A percentile compares a stretch with the other conserved stretches of the same genome.
Evolutionary conservation across 2,329 filamentous ascomycete species (phyloP).

Genomic region (Pseudonectria buxi): DNA sequence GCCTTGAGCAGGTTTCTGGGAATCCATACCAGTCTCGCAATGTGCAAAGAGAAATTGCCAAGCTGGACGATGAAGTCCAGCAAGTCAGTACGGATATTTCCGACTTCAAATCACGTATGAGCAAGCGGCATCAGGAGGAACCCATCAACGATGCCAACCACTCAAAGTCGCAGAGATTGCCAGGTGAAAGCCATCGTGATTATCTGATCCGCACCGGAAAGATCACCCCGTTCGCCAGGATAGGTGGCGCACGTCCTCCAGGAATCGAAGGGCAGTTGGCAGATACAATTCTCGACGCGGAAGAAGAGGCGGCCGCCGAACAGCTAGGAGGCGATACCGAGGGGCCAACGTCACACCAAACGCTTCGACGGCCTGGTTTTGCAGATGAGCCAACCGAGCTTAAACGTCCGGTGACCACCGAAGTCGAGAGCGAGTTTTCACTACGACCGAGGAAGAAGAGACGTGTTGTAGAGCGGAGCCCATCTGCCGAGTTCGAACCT

Average conservation of each 20-base stretch:
- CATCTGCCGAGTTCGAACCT: conserved; percentile 42
- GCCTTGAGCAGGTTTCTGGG: conserved; percentile 35
- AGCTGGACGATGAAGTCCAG: conserved; percentile 58
- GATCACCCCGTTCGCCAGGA: conserved; percentile 88
- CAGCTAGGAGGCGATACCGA: conserved; percentile 35
- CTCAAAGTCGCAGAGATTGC: conserved; percentile 52
- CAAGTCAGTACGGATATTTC: conserved; percentile 64
- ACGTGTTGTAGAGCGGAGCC: conserved; percentile 31
- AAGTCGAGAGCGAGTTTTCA: conserved; percentile 47
- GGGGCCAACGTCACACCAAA: conserved; percentile 60
- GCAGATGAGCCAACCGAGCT: conserved; percentile 29
- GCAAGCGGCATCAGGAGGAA: conserved; percentile 58
- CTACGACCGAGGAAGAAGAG: conserved; percentile 53
- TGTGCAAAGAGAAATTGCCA: conserved; percentile 58
- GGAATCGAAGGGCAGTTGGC: conserved; percentile 64
- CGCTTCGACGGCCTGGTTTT: conserved; percentile 68
- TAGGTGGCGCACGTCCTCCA: conserved; percentile 56
- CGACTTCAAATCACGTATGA: conserved; percentile 76
- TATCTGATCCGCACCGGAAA: conserved; percentile 94
- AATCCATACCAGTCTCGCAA: conserved; percentile 49
- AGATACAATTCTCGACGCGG: conserved; percentile 73
- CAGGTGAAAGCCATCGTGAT: conserved; percentile 77
- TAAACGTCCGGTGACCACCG: conserved; percentile 12
- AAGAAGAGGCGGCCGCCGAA: conserved; percentile 55
- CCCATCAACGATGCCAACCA: conserved; percentile 37